phyloP scores from a whole-genome alignment of 805 yeast species.

The Teunomyces stri region DNA sequence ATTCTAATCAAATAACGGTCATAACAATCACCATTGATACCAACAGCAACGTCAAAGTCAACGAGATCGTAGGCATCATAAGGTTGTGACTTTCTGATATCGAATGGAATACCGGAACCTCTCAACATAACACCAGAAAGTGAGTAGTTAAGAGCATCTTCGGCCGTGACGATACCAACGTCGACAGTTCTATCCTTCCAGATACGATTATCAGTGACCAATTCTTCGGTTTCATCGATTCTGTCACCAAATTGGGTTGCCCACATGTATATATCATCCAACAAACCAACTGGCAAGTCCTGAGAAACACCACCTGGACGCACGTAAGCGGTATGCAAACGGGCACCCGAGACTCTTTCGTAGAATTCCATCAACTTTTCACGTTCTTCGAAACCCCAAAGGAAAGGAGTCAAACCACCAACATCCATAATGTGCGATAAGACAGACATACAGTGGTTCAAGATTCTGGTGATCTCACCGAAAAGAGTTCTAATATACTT shows the following conservation, averaged over 20 bases:
- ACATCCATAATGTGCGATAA: constrained; percentile 91
- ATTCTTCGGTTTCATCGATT: constrained; percentile 85
- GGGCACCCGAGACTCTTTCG: constrained; percentile 87
- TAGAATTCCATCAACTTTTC: constrained; percentile 91
- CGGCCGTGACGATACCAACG: constrained; percentile 79
- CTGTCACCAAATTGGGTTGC: constrained; percentile 94
- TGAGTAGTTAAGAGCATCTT: constrained; percentile 79
- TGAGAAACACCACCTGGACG: constrained; percentile 93
- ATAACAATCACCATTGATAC: constrained; percentile 85
- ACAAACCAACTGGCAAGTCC: constrained; percentile 80
- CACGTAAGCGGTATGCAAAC: constrained; percentile 83
- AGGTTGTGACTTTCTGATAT: constrained; percentile 81
- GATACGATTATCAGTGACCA: constrained; percentile 85
- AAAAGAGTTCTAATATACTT: constrained; percentile 82
- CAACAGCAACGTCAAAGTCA: constrained; percentile 85
- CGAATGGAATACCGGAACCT: constrained; percentile 87
- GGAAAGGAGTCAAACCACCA: constrained; percentile 88
- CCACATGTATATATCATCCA: constrained; percentile 94
- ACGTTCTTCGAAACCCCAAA: constrained; percentile 94
- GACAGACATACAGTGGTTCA: constrained; percentile 84
- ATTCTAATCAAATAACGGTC: constrained; percentile 85
- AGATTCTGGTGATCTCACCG: constrained; percentile 80
- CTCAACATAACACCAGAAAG: constrained; percentile 87
- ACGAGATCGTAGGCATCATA: constrained; percentile 86
- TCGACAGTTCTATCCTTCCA: constrained; percentile 86